These are phyloP conservation scores for Tuber brumale DNA, from an alignment of 495 filamentous ascomycete genomes.

Conservation along the genomic window DNA sequence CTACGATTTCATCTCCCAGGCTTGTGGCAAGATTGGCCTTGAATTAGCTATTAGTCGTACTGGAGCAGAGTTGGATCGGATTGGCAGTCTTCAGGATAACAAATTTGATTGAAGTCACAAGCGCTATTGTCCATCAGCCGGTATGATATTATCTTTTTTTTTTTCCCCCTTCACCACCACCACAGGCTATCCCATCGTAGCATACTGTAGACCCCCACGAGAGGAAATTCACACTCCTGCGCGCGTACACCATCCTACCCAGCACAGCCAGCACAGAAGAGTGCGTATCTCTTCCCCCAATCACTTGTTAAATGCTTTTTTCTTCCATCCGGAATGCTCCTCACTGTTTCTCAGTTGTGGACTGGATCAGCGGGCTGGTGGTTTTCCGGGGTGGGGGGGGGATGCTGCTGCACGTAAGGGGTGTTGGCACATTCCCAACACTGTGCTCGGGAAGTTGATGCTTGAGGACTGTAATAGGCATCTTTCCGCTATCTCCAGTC, in stretches of 20 bases:
- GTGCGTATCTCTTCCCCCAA: not conserved
- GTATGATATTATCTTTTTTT: not conserved
- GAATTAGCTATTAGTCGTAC: not conserved
- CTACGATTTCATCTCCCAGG: not conserved
- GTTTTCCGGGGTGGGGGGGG: not conserved
- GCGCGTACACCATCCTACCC: not conserved
- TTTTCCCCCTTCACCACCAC: not conserved
- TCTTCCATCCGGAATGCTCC: not conserved
- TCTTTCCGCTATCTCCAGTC: not conserved
- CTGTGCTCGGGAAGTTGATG: not conserved
- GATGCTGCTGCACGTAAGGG: not conserved
- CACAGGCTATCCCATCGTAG: not conserved
- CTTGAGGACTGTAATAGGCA: not conserved
- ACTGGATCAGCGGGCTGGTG: not conserved
- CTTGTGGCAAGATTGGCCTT: not conserved
- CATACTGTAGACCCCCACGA: not conserved
- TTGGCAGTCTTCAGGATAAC: not conserved
- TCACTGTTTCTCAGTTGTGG: not conserved
- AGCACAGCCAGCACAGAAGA: not conserved
- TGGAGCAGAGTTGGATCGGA: not conserved
- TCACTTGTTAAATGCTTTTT: not conserved
- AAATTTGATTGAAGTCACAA: not conserved
- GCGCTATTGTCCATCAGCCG: not conserved
- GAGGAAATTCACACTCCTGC: not conserved
- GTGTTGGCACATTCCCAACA: not conserved